Conservation (phyloP, 805 yeast genomes). For the Hanseniaspora jakobsenii region DNA sequence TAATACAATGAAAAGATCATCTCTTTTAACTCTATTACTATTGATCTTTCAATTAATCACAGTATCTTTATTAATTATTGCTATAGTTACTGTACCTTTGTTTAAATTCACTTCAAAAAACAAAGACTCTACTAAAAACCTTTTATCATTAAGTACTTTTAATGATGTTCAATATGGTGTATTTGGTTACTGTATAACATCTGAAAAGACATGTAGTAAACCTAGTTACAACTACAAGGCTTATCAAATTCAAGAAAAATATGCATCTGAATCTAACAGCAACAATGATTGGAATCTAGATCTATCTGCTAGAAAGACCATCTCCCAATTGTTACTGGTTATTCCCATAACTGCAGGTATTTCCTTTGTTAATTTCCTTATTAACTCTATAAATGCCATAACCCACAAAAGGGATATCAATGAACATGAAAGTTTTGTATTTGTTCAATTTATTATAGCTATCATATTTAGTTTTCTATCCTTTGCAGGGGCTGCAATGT, state of each 20-base stretch:
- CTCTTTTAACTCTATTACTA: slow-evolving; percentile 29
- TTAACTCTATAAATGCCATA: slow-evolving; percentile 24
- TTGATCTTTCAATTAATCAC: slow-evolving; percentile 40
- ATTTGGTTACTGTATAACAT: slow-evolving; percentile 47
- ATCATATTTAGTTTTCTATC: slow-evolving; percentile 38
- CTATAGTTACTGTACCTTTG: slow-evolving; percentile 53
- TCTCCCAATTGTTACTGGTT: slow-evolving; percentile 45
- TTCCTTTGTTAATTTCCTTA: slow-evolving; percentile 36
- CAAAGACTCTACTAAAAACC: slow-evolving; percentile 29
- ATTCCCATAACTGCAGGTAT: slow-evolving; percentile 59
- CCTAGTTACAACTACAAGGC: slow-evolving; percentile 38
- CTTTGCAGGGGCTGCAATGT: slow-evolving; percentile 42
- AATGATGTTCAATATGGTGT: slow-evolving; percentile 43
- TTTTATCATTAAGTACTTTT: slow-evolving; percentile 24
- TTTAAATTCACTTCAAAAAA: slow-evolving; percentile 31
- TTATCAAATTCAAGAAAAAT: slow-evolving; percentile 25
- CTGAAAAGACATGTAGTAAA: slow-evolving; percentile 30
- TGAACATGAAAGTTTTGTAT: slow-evolving; percentile 17
- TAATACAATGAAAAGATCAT: slow-evolving; percentile 3
- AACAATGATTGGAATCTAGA: slow-evolving; percentile 39
- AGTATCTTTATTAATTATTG: slow-evolving; percentile 50
- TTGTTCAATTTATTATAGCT: slow-evolving; percentile 32
- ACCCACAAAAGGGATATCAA: slow-evolving; percentile 26
- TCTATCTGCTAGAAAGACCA: slow-evolving; percentile 34
- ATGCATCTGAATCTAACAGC: slow-evolving; percentile 20